These are phyloP conservation scores for Arachnomyces sp. DNA, from an alignment of 2,329 filamentous ascomycete genomes.

Conservation along the genomic window DNA sequence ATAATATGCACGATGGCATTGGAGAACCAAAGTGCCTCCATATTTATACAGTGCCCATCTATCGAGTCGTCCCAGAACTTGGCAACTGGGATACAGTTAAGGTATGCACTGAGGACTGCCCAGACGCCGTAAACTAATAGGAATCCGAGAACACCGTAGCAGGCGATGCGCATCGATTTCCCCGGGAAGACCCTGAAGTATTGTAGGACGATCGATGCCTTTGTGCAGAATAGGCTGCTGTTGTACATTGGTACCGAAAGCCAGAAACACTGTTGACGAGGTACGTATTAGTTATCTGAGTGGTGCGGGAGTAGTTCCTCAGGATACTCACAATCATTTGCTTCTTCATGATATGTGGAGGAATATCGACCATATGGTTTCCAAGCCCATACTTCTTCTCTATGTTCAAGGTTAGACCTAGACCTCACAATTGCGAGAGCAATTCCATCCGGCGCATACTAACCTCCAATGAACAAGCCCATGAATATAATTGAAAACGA, in stretches of 20 bases:
- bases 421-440: conserved; percentile 21
- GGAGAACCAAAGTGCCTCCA: conserved; percentile 35
- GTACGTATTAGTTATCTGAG: background rate
- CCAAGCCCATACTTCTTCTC: conserved; percentile 1
- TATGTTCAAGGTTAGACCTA: conserved; percentile 3
- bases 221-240: conserved; percentile 25
- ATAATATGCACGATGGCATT: conserved; percentile 36
- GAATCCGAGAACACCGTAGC: conserved; percentile 26
- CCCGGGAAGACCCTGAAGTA: conserved; percentile 28
- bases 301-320: background rate
- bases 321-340: conserved; percentile 5
- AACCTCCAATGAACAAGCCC: conserved; percentile 23
- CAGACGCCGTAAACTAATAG: conserved; percentile 25
- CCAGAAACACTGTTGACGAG: conserved; percentile 22
- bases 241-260: conserved; percentile 27
- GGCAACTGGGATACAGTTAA: conserved; percentile 22
- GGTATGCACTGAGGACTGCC: conserved; percentile 25
- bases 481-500: conserved; percentile 24
- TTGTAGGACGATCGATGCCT: conserved; percentile 29
- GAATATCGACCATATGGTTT: background rate
- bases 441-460: conserved; percentile 17
- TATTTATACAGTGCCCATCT: conserved; percentile 29
- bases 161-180: conserved; percentile 23
- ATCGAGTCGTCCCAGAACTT: conserved; percentile 22
- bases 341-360: conserved; percentile 2